Evolutionary conservation across 208 protist species (phyloP).

Genomic region (Tetramitus jugosus): DNA sequence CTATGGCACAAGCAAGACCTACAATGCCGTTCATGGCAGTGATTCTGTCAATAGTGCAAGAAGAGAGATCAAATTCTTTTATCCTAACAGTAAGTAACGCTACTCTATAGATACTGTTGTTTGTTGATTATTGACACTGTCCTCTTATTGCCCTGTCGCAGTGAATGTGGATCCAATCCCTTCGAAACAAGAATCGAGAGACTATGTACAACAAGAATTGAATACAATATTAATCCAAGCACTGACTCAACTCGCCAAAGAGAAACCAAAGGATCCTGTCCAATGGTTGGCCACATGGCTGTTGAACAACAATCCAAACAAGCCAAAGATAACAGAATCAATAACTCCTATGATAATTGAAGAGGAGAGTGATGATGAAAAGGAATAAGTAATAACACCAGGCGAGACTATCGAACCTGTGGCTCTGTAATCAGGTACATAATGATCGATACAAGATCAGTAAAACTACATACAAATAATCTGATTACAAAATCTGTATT

Average conservation of each 20-base stretch:
- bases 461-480: no score
- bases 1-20: slow-evolving; percentile 28
- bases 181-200: slow-evolving; percentile 45
- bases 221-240: slow-evolving; percentile 64
- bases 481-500: no score
- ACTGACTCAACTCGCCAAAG: slow-evolving; percentile 62
- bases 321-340: slow-evolving; percentile 20
- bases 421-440: no score
- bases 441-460: no score
- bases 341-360: not conserved
- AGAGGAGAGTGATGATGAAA: no score
- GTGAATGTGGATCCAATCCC: slow-evolving; percentile 64
- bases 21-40: slow-evolving; percentile 33
- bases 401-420: no score
- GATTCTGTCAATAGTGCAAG: slow-evolving; percentile 22
- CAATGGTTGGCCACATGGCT: slow-evolving; percentile 68
- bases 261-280: slow-evolving; percentile 67
- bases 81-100: no score
- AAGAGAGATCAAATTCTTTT: slow-evolving; percentile 36
- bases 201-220: slow-evolving; percentile 68
- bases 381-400: no score
- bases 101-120: not conserved
- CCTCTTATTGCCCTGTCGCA: no score
- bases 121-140: slow-evolving; percentile 29
- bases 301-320: slow-evolving; percentile 58